These are phyloP conservation scores for Trametes gibbosa DNA, from an alignment of 768 basidiomycete genomes.

Conservation along the genomic window DNA sequence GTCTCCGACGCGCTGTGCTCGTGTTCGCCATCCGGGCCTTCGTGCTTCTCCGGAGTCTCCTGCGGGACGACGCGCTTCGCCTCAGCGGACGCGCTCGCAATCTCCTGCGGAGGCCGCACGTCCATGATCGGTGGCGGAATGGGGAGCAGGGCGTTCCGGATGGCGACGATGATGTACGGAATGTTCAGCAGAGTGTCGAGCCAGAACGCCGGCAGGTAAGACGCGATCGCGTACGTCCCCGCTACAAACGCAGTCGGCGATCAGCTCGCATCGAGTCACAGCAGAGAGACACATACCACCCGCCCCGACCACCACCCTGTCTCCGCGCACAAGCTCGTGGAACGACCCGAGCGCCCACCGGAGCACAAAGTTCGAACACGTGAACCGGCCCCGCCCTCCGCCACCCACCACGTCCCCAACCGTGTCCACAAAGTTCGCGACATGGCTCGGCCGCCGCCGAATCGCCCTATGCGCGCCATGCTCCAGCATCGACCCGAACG, in stretches of 20 bases:
- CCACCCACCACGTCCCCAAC: conserved; percentile 59
- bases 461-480: conserved; percentile 39
- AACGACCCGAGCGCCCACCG: conserved; percentile 47
- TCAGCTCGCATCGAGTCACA: not conserved
- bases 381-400: conserved; percentile 42
- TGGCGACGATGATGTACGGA: conserved; percentile 59
- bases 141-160: conserved; percentile 61
- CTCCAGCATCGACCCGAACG: conserved; percentile 52
- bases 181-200: conserved; percentile 65
- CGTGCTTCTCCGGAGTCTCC: conserved; percentile 13
- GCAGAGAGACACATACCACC: conserved; percentile 53
- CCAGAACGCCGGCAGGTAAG: conserved; percentile 61
- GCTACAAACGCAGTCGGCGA: conserved; percentile 40
- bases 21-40: conserved; percentile 21
- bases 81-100: not conserved
- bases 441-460: conserved; percentile 53
- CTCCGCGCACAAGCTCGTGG: conserved; percentile 59
- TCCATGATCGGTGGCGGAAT: conserved; percentile 41
- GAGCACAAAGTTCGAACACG: not conserved
- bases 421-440: conserved; percentile 54
- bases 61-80: not conserved
- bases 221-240: conserved; percentile 65
- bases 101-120: conserved; percentile 5
- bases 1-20: conserved; percentile 38
- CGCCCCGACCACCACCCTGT: conserved; percentile 71